Conservation (phyloP, 371 early-diverging fungal genomes). For the Apophysomyces variabilis region DNA sequence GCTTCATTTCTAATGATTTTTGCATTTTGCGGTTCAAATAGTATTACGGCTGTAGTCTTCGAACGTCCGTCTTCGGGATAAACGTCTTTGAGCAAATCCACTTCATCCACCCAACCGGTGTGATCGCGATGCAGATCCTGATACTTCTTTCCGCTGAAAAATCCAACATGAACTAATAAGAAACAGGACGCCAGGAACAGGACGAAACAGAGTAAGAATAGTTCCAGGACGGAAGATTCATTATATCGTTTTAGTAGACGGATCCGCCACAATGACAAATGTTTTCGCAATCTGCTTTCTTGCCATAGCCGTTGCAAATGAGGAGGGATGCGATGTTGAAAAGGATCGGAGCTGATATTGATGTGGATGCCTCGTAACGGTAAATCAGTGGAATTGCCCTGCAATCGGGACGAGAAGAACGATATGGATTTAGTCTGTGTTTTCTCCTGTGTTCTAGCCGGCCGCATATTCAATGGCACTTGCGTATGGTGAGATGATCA, state of each 20-base stretch:
- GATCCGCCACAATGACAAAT: slow-evolving; percentile 20
- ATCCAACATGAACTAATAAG: slow-evolving; percentile 46
- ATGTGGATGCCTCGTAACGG: slow-evolving; percentile 53
- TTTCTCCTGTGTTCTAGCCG: slow-evolving; percentile 2
- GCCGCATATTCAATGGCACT: not conserved
- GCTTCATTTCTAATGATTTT: slow-evolving; percentile 27
- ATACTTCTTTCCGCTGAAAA: slow-evolving; percentile 52
- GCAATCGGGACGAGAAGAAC: slow-evolving; percentile 2
- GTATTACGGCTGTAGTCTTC: slow-evolving; percentile 57
- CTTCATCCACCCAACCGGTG: slow-evolving; percentile 30
- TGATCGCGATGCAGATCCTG: slow-evolving; percentile 51
- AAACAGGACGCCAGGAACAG: slow-evolving; percentile 33
- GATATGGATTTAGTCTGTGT: not conserved
- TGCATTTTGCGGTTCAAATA: slow-evolving; percentile 21
- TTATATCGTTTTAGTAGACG: slow-evolving; percentile 35
- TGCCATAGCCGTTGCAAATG: slow-evolving; percentile 54
- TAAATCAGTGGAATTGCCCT: slow-evolving; percentile 2
- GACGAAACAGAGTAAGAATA: slow-evolving; percentile 12
- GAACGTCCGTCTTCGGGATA: slow-evolving; percentile 61
- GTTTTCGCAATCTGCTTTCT: slow-evolving; percentile 38
- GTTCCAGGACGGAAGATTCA: slow-evolving; percentile 28
- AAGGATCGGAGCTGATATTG: slow-evolving; percentile 58
- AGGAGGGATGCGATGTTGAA: slow-evolving; percentile 54
- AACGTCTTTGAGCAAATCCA: slow-evolving; percentile 54
- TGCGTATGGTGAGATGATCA: not conserved